Evolutionary conservation across 345 rosid genomes (phyloP).

Genomic region (Aurinia saxatilis): DNA sequence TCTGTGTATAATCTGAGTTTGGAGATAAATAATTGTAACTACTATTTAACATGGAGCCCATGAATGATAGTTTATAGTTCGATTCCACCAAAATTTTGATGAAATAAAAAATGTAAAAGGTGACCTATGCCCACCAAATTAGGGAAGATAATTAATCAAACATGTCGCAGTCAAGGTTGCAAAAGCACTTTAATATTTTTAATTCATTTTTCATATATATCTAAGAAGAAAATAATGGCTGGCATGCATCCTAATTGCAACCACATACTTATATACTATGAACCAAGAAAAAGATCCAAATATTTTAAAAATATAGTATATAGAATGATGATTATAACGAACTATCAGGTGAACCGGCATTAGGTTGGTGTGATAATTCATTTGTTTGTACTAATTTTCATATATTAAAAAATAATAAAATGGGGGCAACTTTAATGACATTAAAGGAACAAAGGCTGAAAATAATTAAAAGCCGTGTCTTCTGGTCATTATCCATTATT

Average conservation of each 20-base stretch:
- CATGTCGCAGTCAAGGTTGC: constrained; percentile 22
- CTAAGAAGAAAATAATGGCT: not conserved
- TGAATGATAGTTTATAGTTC: constrained; percentile 6
- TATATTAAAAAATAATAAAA: not conserved
- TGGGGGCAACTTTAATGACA: constrained; percentile 11
- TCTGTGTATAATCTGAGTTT: not conserved
- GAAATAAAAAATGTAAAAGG: not conserved
- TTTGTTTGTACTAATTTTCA: not conserved
- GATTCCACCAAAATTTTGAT: not conserved
- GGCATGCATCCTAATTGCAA: constrained; percentile 5
- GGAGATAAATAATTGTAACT: not conserved
- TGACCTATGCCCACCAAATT: constrained; percentile 8
- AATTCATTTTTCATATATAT: not conserved
- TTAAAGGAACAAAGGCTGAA: constrained; percentile 7
- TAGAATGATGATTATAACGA: constrained; percentile 7
- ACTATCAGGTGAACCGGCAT: constrained; percentile 21
- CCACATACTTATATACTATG: constrained; percentile 5
- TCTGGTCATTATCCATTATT: constrained; percentile 23
- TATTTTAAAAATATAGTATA: not conserved
- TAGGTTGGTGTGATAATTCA: constrained; percentile 12
- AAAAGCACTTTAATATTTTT: constrained; percentile 12
- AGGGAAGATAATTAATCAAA: not conserved
- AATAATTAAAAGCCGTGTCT: constrained; percentile 23
- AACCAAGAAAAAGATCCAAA: constrained; percentile 9
- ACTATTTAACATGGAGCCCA: constrained; percentile 8